A percentile compares a stretch with the other conserved stretches of the same genome.
Evolutionary conservation across 495 filamentous ascomycete genomes (phyloP).

Genomic region (Letharia lupina): DNA sequence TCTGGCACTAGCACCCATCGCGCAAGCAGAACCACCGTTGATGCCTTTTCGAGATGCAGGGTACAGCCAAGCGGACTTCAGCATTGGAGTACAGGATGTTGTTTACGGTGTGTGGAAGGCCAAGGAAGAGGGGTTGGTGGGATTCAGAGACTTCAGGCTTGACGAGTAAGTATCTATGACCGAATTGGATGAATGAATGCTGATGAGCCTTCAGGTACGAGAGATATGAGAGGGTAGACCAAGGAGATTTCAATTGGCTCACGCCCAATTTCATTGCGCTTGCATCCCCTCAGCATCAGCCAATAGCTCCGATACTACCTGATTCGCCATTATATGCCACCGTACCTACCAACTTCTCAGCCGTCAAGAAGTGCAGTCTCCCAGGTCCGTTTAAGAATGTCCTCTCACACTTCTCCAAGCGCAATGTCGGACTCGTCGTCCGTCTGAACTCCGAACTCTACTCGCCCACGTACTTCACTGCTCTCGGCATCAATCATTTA

Average conservation of each 20-base stretch:
- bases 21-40: slow-evolving; percentile 88
- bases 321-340: slow-evolving; percentile 62
- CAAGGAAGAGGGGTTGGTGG: slow-evolving; percentile 85
- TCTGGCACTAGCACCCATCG: slow-evolving; percentile 89
- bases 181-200: not conserved
- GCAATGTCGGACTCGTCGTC: slow-evolving; percentile 87
- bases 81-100: slow-evolving; percentile 88
- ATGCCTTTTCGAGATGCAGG: slow-evolving; percentile 99
- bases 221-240: slow-evolving; percentile 87
- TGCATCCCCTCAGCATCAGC: slow-evolving; percentile 81
- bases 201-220: slow-evolving; percentile 58
- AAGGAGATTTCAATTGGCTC: slow-evolving; percentile 99
- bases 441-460: slow-evolving; percentile 94
- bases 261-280: slow-evolving; percentile 93
- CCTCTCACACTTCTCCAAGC: slow-evolving; percentile 72
- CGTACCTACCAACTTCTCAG: slow-evolving; percentile 59
- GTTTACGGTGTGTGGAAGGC: slow-evolving; percentile 99
- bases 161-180: slow-evolving; percentile 61
- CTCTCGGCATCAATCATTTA: slow-evolving; percentile 85
- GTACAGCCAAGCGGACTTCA: slow-evolving; percentile 96
- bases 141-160: slow-evolving; percentile 79
- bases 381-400: slow-evolving; percentile 91
- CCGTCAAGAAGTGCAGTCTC: slow-evolving; percentile 55
- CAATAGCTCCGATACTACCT: slow-evolving; percentile 57
- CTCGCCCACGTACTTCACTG: slow-evolving; percentile 88